Evolutionary conservation across 140 eudicot species (phyloP), one percentile per base, ranked within the genome.

Genomic region (Senecio squalidus): DNA sequence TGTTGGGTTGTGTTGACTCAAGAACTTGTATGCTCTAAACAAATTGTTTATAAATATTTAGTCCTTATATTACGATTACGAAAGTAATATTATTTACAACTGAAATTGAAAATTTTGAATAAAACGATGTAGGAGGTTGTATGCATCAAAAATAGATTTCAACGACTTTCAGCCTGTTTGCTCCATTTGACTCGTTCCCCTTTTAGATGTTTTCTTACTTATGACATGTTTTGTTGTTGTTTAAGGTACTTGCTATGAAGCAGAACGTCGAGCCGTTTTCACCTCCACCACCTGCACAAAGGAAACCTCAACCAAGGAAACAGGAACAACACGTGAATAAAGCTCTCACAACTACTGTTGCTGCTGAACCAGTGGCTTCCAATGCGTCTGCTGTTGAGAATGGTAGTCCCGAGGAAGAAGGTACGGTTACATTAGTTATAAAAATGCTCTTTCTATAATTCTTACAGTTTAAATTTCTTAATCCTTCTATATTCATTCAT

Each of bases 211-310:
- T n/a, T n/a, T n/a, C n/a, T n/a, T n/a, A n/a, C n/a, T n/a, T n/a
- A n/a, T n/a, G n/a, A n/a, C n/a, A n/a, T 27, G 40, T 48, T 21
- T 33, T 69, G 24, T 34, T 82, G 36, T 31, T 27, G 63, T 28
- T 62, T 15, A 76, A 88, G 97, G 89, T 89, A 60, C 88, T 66
- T 89, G 80, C 79, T 71, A 65, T 79, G 73, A 87, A 84, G 71
- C 84, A 68, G 31, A 89, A 60, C 68, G 81, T 77, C 46, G 78
- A 60, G 51, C 74, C 75, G 14, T 80, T 78, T 68, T 76, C 92
- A 22, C 31, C 82, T 22, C 85, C 96, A 0, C 49, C 77, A 30
- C 84, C 86, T 53, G 81, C 60, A 9, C 53, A 60, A 23, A 72
- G 75, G 33, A 84, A 74, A 78, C 39, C 87, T 66, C 74, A 61